Evolutionary conservation across 1,139 yeast genomes (phyloP), one percentile per base, ranked within the genome.

Genomic region (Taphrina confusa): DNA sequence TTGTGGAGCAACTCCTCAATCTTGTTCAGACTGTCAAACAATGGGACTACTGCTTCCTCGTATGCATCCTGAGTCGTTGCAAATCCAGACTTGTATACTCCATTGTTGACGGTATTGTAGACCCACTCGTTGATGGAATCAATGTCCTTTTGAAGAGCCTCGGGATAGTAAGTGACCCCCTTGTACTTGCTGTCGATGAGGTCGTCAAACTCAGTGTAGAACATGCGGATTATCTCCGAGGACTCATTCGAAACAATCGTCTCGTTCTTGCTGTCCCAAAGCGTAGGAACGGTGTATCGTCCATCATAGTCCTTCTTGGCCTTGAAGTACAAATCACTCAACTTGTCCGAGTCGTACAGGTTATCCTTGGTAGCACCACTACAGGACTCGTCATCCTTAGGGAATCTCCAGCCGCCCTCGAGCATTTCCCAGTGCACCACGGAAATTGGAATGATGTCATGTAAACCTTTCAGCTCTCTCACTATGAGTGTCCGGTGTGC

Each of bases 201-300:
- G 28, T 76, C 79, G 60, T 78, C 77, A 73, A 90, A 87, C 57
- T 81, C 91, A 22, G 83, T 78, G 72, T 87, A 85, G 66, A 91
- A 75, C 76, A 89, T 87, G 67, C 97, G 81, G 66, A 92, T 82
- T 67, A 91, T 87, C 71, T 91, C 97, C 34, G 92, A 77, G 63
- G 94, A 84, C 73, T 91, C 97, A 71, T 91, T 91, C 76, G 82
- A 88, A 62, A 91, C 97, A 71, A 91, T 87, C 1, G 95, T 87
- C 62, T 81, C 75, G 39, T 80, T 79, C 73, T 90, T 84, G 69
- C 81, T 86, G 72, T 91, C 97, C 95, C 96, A 91, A 67, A 91
- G 77, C 1, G 90, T 87, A 1, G 97, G 97, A 39, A 91, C 97
- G 1, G 97, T 91, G 71, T 82, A 87, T 65, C 97, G 78, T 2